Conservation (phyloP, 768 basidiomycete species). For the Coprinellus aureogranulatus region DNA sequence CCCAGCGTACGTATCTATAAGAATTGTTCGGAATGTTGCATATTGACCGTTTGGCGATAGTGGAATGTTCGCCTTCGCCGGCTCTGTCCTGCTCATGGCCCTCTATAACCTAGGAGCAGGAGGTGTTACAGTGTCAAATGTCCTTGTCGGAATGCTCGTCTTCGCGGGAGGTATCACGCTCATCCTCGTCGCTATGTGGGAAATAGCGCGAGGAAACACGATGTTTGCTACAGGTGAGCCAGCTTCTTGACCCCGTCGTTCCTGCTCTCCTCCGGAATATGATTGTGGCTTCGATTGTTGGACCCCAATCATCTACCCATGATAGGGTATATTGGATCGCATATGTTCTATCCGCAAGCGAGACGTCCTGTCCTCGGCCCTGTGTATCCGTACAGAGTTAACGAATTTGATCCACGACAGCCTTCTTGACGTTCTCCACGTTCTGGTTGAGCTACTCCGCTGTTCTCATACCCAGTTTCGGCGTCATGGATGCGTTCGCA, state of each 20-base stretch:
- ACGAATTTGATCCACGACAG: background rate
- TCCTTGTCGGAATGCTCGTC: constrained; percentile 12
- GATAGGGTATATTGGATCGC: too few species aligned
- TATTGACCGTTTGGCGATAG: background rate
- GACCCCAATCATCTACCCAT: too few species aligned
- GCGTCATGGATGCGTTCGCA: constrained; percentile 5
- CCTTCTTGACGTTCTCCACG: constrained; percentile 9
- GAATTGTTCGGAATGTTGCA: background rate
- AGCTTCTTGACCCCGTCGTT: too few species aligned
- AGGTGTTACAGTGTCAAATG: constrained; percentile 6
- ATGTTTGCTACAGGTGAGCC: constrained; percentile 10
- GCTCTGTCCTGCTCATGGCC: constrained; percentile 1
- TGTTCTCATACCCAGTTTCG: constrained; percentile 6
- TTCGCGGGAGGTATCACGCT: constrained; percentile 7
- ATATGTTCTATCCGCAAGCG: too few species aligned
- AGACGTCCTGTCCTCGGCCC: too few species aligned
- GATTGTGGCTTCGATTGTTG: too few species aligned
- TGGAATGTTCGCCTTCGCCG: constrained; percentile 12
- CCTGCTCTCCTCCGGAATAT: background rate
- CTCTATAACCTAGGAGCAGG: constrained; percentile 10
- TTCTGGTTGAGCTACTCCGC: constrained; percentile 10
- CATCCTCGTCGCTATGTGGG: constrained; percentile 4
- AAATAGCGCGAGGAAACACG: constrained; percentile 7
- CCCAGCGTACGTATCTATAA: background rate
- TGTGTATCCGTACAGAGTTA: too few species aligned